phyloP scores from a whole-genome alignment of 2,329 filamentous ascomycete species.

The Ascochyta clinopodiicola region DNA sequence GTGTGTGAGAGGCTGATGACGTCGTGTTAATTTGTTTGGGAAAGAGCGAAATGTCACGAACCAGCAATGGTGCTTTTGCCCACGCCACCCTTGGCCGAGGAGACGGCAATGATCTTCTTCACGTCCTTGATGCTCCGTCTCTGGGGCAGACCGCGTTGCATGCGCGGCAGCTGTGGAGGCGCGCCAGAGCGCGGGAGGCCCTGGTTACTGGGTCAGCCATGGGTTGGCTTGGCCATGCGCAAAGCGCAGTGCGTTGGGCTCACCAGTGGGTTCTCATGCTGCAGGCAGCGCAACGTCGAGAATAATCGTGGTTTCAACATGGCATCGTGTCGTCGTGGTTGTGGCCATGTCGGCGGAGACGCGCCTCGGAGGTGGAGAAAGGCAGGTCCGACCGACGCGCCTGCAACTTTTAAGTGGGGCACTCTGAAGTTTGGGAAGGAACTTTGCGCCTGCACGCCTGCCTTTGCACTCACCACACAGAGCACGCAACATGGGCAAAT shows the following conservation, averaged over 20 bases:
- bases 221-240: not conserved
- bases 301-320: slow-evolving; percentile 58
- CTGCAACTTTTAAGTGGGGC: slow-evolving; percentile 23
- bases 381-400: too few relatives aligned
- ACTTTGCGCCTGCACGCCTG: slow-evolving; percentile 20
- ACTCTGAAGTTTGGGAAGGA: slow-evolving; percentile 16
- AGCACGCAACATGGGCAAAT: slow-evolving; percentile 35
- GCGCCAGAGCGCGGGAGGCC: slow-evolving; percentile 79
- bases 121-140: slow-evolving; percentile 83
- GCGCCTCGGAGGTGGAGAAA: slow-evolving; percentile 23
- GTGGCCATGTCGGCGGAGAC: slow-evolving; percentile 27
- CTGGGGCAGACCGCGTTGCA: slow-evolving; percentile 82
- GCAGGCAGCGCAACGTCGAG: slow-evolving; percentile 58
- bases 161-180: slow-evolving; percentile 71
- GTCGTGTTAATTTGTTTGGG: not conserved
- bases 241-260: not conserved
- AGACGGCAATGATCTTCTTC: slow-evolving; percentile 92
- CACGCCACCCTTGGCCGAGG: slow-evolving; percentile 96
- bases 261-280: slow-evolving; percentile 90
- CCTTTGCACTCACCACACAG: slow-evolving; percentile 6
- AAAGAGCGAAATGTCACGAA: slow-evolving; percentile 38
- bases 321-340: slow-evolving; percentile 34
- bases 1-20: not conserved
- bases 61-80: slow-evolving; percentile 94
- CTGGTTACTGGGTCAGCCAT: slow-evolving; percentile 54